These are phyloP conservation scores for Conticribra guillardii DNA, from an alignment of 108 stramenopile genomes.

Conservation along the genomic window DNA sequence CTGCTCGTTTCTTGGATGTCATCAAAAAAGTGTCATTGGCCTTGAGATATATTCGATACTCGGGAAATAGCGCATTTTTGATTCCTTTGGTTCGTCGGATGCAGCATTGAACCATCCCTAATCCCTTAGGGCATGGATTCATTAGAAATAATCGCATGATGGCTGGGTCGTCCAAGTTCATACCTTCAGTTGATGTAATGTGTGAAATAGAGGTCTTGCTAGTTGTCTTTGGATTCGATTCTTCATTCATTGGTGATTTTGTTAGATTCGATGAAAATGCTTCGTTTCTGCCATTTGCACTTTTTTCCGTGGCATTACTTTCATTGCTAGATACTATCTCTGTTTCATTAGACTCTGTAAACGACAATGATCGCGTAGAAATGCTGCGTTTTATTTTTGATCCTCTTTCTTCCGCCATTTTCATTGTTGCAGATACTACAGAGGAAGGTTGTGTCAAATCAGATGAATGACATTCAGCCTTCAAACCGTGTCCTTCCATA, in stretches of 20 bases:
- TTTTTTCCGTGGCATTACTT: background rate
- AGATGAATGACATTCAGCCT: too few relatives aligned
- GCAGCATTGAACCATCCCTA: constrained; percentile 84
- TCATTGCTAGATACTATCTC: too few relatives aligned
- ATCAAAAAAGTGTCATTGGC: constrained; percentile 71
- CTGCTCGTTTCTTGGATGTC: constrained; percentile 83
- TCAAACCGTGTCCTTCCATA: too few relatives aligned
- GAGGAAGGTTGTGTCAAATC: background rate
- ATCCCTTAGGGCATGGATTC: constrained; percentile 63
- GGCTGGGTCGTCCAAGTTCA: constrained; percentile 49
- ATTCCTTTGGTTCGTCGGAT: constrained; percentile 80
- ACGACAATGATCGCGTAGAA: constrained; percentile 27
- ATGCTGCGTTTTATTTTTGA: constrained; percentile 16
- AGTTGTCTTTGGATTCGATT: constrained; percentile 15
- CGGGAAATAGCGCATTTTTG: constrained; percentile 77
- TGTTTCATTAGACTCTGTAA: constrained; percentile 14
- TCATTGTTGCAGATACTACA: background rate
- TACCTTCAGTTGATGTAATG: constrained; percentile 32
- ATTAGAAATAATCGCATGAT: constrained; percentile 66
- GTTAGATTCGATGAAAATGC: background rate
- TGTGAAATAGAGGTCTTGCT: constrained; percentile 8
- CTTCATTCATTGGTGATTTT: constrained; percentile 14
- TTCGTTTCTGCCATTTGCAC: background rate
- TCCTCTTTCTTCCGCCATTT: constrained; percentile 2
- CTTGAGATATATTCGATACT: constrained; percentile 80